Percentiles rank a stretch among this genome's conserved stretches.
Conservation (phyloP, 495 filamentous ascomycete genomes). For the Xylaria sp. region DNA sequence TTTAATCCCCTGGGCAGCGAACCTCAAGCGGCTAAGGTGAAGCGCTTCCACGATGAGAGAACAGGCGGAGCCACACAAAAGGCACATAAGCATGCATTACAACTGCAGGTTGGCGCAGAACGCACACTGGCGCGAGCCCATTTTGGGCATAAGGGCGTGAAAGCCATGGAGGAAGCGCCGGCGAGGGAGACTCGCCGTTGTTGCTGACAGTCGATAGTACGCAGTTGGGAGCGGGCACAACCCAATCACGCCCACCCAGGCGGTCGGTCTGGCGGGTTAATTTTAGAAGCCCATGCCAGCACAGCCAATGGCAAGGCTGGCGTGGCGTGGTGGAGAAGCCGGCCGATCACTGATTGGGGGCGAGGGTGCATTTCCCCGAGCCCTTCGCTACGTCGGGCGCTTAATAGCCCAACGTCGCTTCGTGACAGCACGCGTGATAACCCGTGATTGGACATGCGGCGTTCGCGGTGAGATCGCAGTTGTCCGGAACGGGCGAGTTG, state of each 20-base stretch:
- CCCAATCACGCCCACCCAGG: conserved; percentile 28
- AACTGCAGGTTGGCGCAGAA: conserved; percentile 33
- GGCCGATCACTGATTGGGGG: conserved; percentile 36
- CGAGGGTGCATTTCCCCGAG: conserved; percentile 13
- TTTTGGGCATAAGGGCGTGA: conserved; percentile 38
- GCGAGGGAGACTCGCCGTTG: conserved; percentile 28
- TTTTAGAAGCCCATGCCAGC: conserved; percentile 35
- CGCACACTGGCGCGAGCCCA: conserved; percentile 30
- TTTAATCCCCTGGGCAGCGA: conserved; percentile 40
- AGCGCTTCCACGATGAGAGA: conserved; percentile 40
- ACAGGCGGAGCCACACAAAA: conserved; percentile 33
- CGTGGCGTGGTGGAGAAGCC: conserved; percentile 33
- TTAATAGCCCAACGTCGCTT: conserved; percentile 35
- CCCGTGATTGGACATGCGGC: conserved; percentile 38
- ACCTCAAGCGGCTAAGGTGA: conserved; percentile 40
- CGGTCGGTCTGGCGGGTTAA: conserved; percentile 35
- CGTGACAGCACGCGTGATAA: conserved; percentile 25
- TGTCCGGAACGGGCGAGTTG: conserved; percentile 2
- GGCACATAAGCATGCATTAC: conserved; percentile 33
- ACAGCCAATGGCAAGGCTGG: conserved; percentile 35
- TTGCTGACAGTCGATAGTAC: conserved; percentile 29
- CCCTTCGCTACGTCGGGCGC: conserved; percentile 37
- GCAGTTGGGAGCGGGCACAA: conserved; percentile 32
- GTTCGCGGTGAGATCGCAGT: conserved; percentile 34
- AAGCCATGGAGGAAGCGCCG: conserved; percentile 32